Evolutionary conservation across 352 stramenopile species (phyloP).

Genomic region (Phytophthora chlamydospora): DNA sequence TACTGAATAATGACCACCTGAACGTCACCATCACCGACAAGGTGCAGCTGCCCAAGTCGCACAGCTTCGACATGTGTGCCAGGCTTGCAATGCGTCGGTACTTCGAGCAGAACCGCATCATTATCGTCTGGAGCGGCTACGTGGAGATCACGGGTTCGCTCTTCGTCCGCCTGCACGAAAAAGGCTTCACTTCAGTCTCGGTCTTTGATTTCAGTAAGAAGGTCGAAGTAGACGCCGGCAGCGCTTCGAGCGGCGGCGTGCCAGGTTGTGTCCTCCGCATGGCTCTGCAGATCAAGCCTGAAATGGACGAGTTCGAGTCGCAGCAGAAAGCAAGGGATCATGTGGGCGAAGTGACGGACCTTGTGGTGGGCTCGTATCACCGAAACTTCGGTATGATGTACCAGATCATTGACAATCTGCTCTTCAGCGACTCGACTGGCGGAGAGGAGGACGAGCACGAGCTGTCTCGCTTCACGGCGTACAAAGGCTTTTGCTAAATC

Average conservation of each 20-base stretch:
- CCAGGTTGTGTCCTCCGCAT: constrained; percentile 29
- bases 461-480: constrained; percentile 17
- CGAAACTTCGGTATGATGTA: constrained; percentile 50
- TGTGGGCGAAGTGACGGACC: constrained; percentile 51
- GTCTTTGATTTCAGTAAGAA: constrained; percentile 20
- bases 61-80: constrained; percentile 18
- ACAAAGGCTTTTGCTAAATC: constrained; percentile 1
- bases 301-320: constrained; percentile 27
- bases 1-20: constrained; percentile 34
- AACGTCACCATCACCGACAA: constrained; percentile 37
- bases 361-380: constrained; percentile 54
- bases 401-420: constrained; percentile 44
- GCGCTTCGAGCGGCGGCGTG: background rate
- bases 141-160: constrained; percentile 40
- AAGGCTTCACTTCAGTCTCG: constrained; percentile 32
- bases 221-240: background rate
- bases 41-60: constrained; percentile 27
- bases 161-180: constrained; percentile 43
- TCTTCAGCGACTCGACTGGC: constrained; percentile 33
- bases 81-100: constrained; percentile 35
- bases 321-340: constrained; percentile 23
- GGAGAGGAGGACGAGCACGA: constrained; percentile 25
- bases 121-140: constrained; percentile 41
- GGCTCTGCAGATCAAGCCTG: constrained; percentile 30
- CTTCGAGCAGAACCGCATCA: constrained; percentile 24